phyloP scores from a whole-genome alignment of 2,329 filamentous ascomycete species.

The Grosmannia serpens region DNA sequence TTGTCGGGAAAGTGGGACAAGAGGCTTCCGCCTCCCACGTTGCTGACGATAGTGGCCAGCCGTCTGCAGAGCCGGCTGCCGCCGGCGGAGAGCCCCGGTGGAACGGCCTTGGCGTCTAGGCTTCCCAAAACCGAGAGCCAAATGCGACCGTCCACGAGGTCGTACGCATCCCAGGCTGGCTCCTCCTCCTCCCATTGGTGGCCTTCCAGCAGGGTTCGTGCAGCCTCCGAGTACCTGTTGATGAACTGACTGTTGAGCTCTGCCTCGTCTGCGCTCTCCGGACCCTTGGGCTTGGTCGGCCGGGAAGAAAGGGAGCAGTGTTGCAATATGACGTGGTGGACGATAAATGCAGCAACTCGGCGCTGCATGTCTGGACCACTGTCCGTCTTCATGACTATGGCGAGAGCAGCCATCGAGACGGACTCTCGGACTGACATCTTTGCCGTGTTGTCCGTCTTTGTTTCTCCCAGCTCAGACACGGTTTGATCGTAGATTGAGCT shows the following conservation, averaged over 20 bases:
- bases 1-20: too few species aligned
- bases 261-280: neutral
- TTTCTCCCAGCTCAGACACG: too few species aligned
- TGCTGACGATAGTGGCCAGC: neutral
- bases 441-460: too few species aligned
- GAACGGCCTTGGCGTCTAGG: neutral
- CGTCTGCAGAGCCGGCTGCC: neutral
- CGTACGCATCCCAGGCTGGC: constrained; percentile 15
- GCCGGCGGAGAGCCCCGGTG: neutral
- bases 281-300: neutral
- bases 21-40: neutral
- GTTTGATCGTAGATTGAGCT: too few species aligned
- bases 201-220: too few species aligned
- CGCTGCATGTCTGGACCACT: neutral
- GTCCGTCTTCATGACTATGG: neutral
- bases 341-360: neutral
- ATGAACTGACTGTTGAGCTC: neutral
- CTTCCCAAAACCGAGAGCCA: constrained; percentile 1
- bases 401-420: neutral
- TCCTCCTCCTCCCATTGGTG: neutral
- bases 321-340: neutral
- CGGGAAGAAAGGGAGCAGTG: neutral
- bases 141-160: constrained; percentile 15
- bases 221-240: neutral
- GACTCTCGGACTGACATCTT: neutral